Base-by-base conservation (phyloP, 2,329 filamentous ascomycete species). In the Ophiocordyceps camponoti-leonardi region DNA sequence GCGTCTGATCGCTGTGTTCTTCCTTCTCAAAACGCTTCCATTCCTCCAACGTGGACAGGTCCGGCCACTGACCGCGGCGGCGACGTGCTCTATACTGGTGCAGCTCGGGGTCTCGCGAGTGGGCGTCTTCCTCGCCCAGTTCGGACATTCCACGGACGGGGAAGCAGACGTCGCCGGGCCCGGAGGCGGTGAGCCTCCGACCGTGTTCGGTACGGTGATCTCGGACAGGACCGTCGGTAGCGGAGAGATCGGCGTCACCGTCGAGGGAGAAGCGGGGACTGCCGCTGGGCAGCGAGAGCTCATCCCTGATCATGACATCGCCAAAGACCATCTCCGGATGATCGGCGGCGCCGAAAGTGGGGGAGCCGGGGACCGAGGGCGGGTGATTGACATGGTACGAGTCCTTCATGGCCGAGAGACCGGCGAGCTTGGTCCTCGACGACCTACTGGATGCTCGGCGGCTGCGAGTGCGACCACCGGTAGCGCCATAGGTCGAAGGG, bases 11-110 rank as follows among this genome's bases (percentile, higher is more conserved):
- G 45, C 77, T 90, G 45, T 85, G 76, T 19, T 64, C 62, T 58
- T 94, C 87, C 61, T 94, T 94, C 61, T 98, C 92, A 52, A 90
- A 79, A 4, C 75, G 75, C 49, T 82, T 86, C 88, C 88, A 98
- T 51, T 94, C 85, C 48, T 95, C 86, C 12, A 98, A 67, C 6
- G 85, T 77, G 1, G 76, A 69, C 16, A 96, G 67, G 59, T 96
- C 87, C 0, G 92, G 92, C 87, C 88, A 96, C 52, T 82, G 80
- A 33, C 77, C 69, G 40, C 79, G 73, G 46, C 83, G 74, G 23
- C 85, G 74, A 18, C 80, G 67, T 11, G 61, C 53, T 41, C 59
- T 53, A 43, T 55, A 58, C n/a, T 55, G 59, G 22, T 58, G 52
- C 52, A 53, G 47, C 56, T 63, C 54, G 51, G 57, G 50, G 54